Evolutionary conservation across 805 yeast genomes (phyloP).

Genomic region (Sugiyamaella smithiae): DNA sequence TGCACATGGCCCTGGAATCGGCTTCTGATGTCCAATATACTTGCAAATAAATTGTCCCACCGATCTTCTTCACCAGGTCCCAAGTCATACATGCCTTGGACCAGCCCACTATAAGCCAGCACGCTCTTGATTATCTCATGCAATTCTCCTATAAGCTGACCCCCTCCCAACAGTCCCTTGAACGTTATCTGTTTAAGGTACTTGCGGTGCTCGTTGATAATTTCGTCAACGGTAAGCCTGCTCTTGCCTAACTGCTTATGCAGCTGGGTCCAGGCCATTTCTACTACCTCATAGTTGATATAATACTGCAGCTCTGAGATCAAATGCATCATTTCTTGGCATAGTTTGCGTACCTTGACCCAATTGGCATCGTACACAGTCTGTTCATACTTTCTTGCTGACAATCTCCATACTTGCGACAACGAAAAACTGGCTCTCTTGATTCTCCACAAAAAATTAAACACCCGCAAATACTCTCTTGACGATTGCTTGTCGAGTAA

Average conservation of each 20-base stretch:
- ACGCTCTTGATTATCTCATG: conserved; percentile 33
- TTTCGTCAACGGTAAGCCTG: conserved; percentile 35
- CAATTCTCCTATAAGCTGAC: conserved; percentile 28
- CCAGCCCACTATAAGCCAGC: conserved; percentile 26
- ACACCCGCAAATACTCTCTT: conserved; percentile 65
- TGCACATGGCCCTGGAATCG: conserved; percentile 26
- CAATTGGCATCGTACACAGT: conserved; percentile 21
- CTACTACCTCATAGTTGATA: conserved; percentile 38
- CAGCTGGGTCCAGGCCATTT: conserved; percentile 36
- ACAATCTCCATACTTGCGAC: conserved; percentile 46
- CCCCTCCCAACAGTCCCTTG: conserved; percentile 35
- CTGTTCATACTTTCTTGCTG: conserved; percentile 19
- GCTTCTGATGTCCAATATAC: conserved; percentile 20
- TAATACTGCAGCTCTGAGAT: conserved; percentile 36
- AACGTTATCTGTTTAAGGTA: conserved; percentile 31
- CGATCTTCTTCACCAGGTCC: conserved; percentile 21
- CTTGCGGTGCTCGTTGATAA: conserved; percentile 33
- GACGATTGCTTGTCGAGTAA: conserved; percentile 48
- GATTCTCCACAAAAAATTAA: conserved; percentile 81
- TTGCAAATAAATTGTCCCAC: conserved; percentile 17
- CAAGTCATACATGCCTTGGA: conserved; percentile 23
- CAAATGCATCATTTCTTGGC: conserved; percentile 35
- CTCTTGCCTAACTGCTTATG: conserved; percentile 24
- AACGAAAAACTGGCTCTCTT: conserved; percentile 58
- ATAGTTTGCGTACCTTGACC: conserved; percentile 26